Conservation (phyloP, 2,329 filamentous ascomycete species). For the Scorias spongiosa region DNA sequence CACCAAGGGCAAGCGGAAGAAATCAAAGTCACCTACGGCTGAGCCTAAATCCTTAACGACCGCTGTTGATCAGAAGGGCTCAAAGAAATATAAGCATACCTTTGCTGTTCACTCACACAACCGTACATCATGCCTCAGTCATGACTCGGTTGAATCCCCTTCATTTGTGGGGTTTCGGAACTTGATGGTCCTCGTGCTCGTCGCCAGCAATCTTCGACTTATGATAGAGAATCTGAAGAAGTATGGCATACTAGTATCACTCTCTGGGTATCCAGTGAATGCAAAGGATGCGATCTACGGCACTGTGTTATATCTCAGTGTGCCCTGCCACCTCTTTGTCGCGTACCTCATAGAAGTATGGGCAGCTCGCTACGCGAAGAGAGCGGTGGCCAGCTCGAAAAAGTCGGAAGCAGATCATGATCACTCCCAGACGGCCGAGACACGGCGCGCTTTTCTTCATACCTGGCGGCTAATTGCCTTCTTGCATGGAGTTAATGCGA, state of each 20-base stretch:
- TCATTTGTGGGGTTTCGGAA: conserved; percentile 86
- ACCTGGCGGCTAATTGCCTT: conserved; percentile 72
- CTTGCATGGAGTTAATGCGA: conserved; percentile 70
- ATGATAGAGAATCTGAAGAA: conserved; percentile 97
- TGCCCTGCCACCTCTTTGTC: conserved; percentile 79
- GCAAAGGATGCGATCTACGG: conserved; percentile 63
- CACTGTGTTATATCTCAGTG: conserved; percentile 64
- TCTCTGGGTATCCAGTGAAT: conserved; percentile 78
- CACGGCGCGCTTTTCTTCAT: conserved; percentile 9
- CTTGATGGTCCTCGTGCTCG: conserved; percentile 83
- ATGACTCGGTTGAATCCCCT: conserved; percentile 57
- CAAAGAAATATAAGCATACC: conserved; percentile 75
- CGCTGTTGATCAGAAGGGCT: neutral
- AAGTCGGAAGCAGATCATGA: conserved; percentile 33
- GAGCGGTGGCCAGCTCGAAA: conserved; percentile 43
- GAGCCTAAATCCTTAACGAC: neutral
- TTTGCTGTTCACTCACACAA: conserved; percentile 64
- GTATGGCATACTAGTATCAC: conserved; percentile 88
- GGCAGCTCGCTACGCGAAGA: conserved; percentile 64
- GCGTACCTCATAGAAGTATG: conserved; percentile 80
- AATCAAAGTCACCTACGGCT: neutral
- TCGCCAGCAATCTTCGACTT: conserved; percentile 82
- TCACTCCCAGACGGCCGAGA: conserved; percentile 40
- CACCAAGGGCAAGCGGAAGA: neutral
- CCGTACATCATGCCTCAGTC: conserved; percentile 68